These are phyloP conservation scores for Aspergillus viridinutans DNA, from an alignment of 2,329 filamentous ascomycete species.

Conservation along the genomic window DNA sequence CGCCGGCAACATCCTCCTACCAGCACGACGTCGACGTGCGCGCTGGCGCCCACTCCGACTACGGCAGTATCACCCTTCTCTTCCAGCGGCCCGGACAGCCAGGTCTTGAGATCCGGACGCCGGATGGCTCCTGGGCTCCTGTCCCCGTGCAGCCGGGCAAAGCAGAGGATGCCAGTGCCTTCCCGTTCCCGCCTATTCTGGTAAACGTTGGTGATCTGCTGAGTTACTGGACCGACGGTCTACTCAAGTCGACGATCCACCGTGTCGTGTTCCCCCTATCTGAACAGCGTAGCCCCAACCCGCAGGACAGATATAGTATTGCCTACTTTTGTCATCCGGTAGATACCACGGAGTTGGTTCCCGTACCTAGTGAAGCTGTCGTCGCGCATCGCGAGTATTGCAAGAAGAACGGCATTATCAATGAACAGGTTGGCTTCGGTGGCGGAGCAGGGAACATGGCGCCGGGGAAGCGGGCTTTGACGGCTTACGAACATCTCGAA, in stretches of 20 bases:
- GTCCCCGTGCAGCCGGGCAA: conserved; percentile 60
- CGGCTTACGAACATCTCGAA: conserved; percentile 57
- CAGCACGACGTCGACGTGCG: conserved; percentile 62
- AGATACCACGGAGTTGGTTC: conserved; percentile 51
- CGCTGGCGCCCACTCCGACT: conserved; percentile 89
- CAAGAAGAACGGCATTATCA: conserved; percentile 20
- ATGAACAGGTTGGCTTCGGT: conserved; percentile 40
- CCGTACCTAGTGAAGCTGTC: conserved; percentile 53
- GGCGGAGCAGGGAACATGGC: conserved; percentile 33
- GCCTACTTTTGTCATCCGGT: conserved; percentile 62
- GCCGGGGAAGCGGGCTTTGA: conserved; percentile 42
- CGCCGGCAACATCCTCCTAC: conserved; percentile 39
- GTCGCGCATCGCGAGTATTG: conserved; percentile 33
- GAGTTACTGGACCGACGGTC: conserved; percentile 84
- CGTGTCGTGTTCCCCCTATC: conserved; percentile 68
- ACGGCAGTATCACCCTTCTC: conserved; percentile 65
- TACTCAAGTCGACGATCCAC: conserved; percentile 84
- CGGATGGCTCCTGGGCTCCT: conserved; percentile 55
- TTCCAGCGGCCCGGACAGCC: conserved; percentile 84
- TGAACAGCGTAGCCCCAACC: conserved; percentile 33
- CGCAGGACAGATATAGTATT: conserved; percentile 53
- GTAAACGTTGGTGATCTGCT: conserved; percentile 69
- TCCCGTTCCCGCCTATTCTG: conserved; percentile 64
- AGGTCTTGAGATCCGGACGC: conserved; percentile 75
- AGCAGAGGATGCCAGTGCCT: conserved; percentile 44